Percentiles rank a stretch among this genome's conserved stretches.
These are phyloP conservation scores for Naganishia liquefaciens DNA, from an alignment of 1,284 basidiomycete species.

Conservation along the genomic window DNA sequence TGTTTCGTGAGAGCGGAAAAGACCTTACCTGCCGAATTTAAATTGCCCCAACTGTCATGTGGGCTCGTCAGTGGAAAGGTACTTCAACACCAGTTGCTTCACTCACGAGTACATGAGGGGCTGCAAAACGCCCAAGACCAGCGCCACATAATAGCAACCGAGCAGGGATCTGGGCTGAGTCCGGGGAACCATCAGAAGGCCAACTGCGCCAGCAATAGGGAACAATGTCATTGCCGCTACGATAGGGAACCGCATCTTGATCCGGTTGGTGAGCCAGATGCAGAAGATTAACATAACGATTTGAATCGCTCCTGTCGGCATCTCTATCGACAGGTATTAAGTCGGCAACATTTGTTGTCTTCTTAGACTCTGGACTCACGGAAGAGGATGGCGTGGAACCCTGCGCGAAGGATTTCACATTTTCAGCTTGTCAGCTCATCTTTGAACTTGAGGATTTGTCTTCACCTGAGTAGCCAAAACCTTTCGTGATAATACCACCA, in stretches of 20 bases:
- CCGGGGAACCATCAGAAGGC: slow-evolving; percentile 41
- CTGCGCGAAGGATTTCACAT: slow-evolving; percentile 3
- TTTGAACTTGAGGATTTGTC: too few relatives aligned
- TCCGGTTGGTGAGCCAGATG: slow-evolving; percentile 57
- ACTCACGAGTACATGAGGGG: slow-evolving; percentile 21
- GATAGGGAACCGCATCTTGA: slow-evolving; percentile 61
- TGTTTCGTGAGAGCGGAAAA: too few relatives aligned
- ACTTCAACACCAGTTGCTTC: neutral
- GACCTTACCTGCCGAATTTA: slow-evolving; percentile 35
- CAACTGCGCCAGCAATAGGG: slow-evolving; percentile 47
- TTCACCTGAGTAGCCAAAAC: slow-evolving; percentile 39
- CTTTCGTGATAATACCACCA: slow-evolving; percentile 49
- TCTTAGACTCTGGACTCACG: neutral
- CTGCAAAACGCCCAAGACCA: slow-evolving; percentile 39
- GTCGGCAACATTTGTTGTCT: neutral
- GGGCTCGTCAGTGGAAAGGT: neutral
- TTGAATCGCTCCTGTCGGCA: slow-evolving; percentile 59
- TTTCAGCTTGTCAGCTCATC: too few relatives aligned
- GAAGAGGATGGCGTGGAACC: neutral
- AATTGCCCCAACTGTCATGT: slow-evolving; percentile 37
- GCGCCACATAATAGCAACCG: slow-evolving; percentile 47
- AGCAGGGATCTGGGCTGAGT: slow-evolving; percentile 24
- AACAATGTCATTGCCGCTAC: slow-evolving; percentile 46
- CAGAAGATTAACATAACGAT: slow-evolving; percentile 55
- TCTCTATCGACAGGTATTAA: slow-evolving; percentile 7